Percentiles rank a stretch among this genome's conserved stretches.
These are phyloP conservation scores for Populus alba DNA, from an alignment of 345 rosid species.

Conservation along the genomic window DNA sequence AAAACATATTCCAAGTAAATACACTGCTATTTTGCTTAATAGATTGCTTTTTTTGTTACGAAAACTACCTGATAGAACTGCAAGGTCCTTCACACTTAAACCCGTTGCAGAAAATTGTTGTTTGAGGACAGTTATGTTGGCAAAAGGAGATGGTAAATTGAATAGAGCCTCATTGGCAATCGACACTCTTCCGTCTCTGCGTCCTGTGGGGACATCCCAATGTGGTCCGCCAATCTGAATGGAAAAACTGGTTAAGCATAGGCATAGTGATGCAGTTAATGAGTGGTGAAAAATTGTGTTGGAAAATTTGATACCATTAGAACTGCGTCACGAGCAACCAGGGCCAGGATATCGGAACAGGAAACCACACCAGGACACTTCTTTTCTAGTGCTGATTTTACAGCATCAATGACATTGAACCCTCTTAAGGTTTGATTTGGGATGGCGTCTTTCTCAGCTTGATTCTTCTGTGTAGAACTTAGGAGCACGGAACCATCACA, in stretches of 20 bases:
- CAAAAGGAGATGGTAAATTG: conserved; percentile 41
- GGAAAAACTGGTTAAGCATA: background rate
- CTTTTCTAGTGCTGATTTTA: conserved; percentile 34
- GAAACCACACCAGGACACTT: conserved; percentile 37
- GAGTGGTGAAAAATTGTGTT: too few relatives aligned
- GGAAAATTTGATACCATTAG: conserved; percentile 19
- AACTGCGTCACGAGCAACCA: conserved; percentile 40
- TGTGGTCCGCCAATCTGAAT: conserved; percentile 52
- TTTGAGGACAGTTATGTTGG: conserved; percentile 30
- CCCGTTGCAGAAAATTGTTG: conserved; percentile 40
- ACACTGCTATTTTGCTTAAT: background rate
- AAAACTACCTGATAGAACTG: conserved; percentile 47
- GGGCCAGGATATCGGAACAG: conserved; percentile 32
- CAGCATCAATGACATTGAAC: conserved; percentile 47
- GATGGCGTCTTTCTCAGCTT: conserved; percentile 41
- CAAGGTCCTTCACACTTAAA: conserved; percentile 47
- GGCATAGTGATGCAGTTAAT: background rate
- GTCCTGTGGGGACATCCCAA: conserved; percentile 56
- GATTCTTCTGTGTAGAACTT: conserved; percentile 30
- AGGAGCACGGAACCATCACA: conserved; percentile 56
- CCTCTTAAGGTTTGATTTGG: conserved; percentile 47
- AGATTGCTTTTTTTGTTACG: background rate
- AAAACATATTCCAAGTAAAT: too few relatives aligned
- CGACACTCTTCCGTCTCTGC: conserved; percentile 66
- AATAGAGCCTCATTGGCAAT: conserved; percentile 19